phyloP scores from a whole-genome alignment of 805 yeast genomes.

The Komagataella pastoris region DNA sequence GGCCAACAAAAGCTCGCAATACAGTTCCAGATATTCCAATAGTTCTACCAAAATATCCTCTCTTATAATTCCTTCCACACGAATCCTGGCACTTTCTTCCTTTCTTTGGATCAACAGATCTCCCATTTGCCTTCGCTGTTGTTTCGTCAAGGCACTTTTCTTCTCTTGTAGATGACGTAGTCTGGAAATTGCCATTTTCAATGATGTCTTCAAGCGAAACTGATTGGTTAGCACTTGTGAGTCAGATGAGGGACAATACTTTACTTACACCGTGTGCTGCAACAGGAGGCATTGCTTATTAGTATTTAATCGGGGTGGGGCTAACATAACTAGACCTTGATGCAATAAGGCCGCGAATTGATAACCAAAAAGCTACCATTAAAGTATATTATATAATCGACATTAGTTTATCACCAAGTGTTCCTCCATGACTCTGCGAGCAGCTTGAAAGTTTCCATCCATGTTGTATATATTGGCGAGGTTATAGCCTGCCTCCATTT shows the following conservation, averaged over 20 bases:
- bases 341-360: background rate
- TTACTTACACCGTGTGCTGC: conserved; percentile 15
- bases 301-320: background rate
- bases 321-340: background rate
- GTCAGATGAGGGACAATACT: background rate
- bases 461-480: conserved; percentile 59
- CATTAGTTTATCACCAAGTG: conserved; percentile 24
- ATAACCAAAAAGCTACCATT: background rate
- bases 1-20: conserved; percentile 71
- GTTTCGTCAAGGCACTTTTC: conserved; percentile 63
- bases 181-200: conserved; percentile 62
- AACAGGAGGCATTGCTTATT: conserved; percentile 12
- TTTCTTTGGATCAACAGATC: conserved; percentile 57
- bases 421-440: conserved; percentile 49
- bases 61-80: conserved; percentile 74
- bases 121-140: conserved; percentile 57
- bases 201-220: conserved; percentile 18
- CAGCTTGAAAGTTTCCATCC: conserved; percentile 59
- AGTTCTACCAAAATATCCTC: conserved; percentile 74
- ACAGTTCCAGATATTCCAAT: conserved; percentile 65
- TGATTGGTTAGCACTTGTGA: background rate
- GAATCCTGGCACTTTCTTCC: conserved; percentile 68
- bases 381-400: background rate
- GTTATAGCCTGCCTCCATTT: conserved; percentile 78
- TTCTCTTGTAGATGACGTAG: conserved; percentile 62